Percentiles rank a stretch among this genome's conserved stretches.
Conservation (phyloP, 768 basidiomycete genomes). For the Guyanaporus albipodus region DNA sequence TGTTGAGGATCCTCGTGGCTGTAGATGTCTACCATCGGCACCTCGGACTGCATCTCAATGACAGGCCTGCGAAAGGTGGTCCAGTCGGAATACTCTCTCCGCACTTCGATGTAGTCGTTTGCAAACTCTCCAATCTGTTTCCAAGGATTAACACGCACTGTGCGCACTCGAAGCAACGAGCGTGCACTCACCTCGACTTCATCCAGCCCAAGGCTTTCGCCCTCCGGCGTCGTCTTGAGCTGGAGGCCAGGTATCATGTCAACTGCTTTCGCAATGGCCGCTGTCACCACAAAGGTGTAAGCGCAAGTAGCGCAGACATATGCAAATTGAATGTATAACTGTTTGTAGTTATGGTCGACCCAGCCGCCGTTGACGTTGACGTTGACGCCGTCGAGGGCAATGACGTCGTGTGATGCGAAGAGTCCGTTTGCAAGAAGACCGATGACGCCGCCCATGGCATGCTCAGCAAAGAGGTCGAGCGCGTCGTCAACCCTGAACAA, state of each 20-base stretch:
- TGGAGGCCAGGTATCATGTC: constrained; percentile 57
- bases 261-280: constrained; percentile 52
- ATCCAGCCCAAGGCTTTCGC: constrained; percentile 63
- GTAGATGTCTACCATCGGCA: constrained; percentile 8
- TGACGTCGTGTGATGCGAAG: constrained; percentile 64
- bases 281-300: constrained; percentile 63
- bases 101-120: constrained; percentile 65
- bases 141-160: neutral
- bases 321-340: constrained; percentile 73
- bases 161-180: neutral
- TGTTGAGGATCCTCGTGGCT: constrained; percentile 32
- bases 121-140: constrained; percentile 65
- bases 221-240: constrained; percentile 50
- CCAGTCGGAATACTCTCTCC: constrained; percentile 60
- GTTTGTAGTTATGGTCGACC: constrained; percentile 74
- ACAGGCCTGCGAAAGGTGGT: constrained; percentile 27
- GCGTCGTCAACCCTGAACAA: constrained; percentile 77
- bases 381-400: constrained; percentile 66
- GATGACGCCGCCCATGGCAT: constrained; percentile 80
- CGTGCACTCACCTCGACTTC: constrained; percentile 56
- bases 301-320: constrained; percentile 54
- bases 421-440: constrained; percentile 71
- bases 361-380: constrained; percentile 55
- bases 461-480: constrained; percentile 89
- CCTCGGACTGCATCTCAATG: constrained; percentile 6